Evolutionary conservation across 257 asterid genomes (phyloP).

Genomic region (Leptodermis oblonga): DNA sequence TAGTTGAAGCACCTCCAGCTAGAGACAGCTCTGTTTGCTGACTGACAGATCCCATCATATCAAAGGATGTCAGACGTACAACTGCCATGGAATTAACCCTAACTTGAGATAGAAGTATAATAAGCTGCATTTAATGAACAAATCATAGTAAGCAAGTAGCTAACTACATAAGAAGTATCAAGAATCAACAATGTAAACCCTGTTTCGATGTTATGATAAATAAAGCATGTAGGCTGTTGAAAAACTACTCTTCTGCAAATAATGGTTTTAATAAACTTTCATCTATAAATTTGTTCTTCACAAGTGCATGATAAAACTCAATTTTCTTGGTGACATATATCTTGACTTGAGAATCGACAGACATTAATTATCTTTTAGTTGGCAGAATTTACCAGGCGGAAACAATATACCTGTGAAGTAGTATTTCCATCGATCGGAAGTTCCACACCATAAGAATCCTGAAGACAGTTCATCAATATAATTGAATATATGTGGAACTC

Average conservation of each 20-base stretch:
- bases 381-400: slow-evolving; percentile 8
- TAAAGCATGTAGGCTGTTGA: neutral
- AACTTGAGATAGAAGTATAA: slow-evolving; percentile 69
- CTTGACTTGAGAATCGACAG: slow-evolving; percentile 2
- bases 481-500: slow-evolving; percentile 80
- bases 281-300: neutral
- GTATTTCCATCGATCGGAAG: slow-evolving; percentile 48
- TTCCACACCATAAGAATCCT: slow-evolving; percentile 39
- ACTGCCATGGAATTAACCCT: slow-evolving; percentile 90
- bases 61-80: slow-evolving; percentile 56
- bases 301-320: neutral
- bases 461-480: slow-evolving; percentile 69
- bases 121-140: slow-evolving; percentile 42
- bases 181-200: neutral
- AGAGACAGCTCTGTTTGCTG: slow-evolving; percentile 13
- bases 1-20: slow-evolving; percentile 38
- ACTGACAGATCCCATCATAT: slow-evolving; percentile 35
- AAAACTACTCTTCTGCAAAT: neutral
- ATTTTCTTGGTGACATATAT: neutral
- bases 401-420: slow-evolving; percentile 52
- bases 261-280: neutral
- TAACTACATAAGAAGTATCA: neutral
- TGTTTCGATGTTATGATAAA: neutral
- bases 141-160: slow-evolving; percentile 2
- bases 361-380: neutral